Conservation (phyloP, 1,284 basidiomycete species). For the Amylostereum areolatum region DNA sequence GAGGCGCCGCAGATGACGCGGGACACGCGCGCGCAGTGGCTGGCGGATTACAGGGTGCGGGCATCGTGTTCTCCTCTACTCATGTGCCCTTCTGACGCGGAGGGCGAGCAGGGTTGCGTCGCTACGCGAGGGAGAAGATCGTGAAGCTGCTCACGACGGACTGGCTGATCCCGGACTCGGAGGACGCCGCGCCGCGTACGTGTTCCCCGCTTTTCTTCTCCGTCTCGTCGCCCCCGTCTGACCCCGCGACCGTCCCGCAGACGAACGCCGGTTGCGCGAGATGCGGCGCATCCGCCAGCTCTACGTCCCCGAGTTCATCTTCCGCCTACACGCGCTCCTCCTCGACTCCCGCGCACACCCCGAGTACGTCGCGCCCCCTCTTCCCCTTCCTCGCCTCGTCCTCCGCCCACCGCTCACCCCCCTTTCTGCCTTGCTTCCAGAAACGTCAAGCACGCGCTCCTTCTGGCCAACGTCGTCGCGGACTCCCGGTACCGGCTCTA, state of each 20-base stretch:
- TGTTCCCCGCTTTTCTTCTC: neutral
- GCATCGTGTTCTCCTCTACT: no score
- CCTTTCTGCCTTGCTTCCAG: conserved; percentile 32
- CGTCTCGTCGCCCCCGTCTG: neutral
- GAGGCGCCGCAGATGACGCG: conserved; percentile 49
- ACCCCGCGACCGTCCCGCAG: no score
- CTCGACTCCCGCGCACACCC: conserved; percentile 60
- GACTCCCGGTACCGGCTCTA: conserved; percentile 86
- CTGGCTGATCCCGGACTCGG: conserved; percentile 60
- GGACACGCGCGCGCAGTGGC: conserved; percentile 55
- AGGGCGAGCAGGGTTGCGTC: conserved; percentile 42
- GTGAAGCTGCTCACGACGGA: conserved; percentile 67
- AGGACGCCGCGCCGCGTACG: conserved; percentile 21
- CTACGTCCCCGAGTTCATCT: conserved; percentile 87
- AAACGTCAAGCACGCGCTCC: conserved; percentile 75
- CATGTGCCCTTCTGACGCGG: no score
- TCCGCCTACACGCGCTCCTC: conserved; percentile 78
- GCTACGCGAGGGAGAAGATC: conserved; percentile 56
- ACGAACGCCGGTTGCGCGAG: conserved; percentile 59
- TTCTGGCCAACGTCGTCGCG: conserved; percentile 81
- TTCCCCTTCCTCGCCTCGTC: neutral
- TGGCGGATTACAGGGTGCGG: conserved; percentile 55
- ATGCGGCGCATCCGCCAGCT: conserved; percentile 80
- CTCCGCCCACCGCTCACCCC: no score
- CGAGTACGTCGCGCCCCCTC: conserved; percentile 51